A percentile compares a stretch with the other conserved stretches of the same genome.
phyloP scores from a whole-genome alignment of 371 early-diverging fungal species.

The Capillidium heterosporum region DNA sequence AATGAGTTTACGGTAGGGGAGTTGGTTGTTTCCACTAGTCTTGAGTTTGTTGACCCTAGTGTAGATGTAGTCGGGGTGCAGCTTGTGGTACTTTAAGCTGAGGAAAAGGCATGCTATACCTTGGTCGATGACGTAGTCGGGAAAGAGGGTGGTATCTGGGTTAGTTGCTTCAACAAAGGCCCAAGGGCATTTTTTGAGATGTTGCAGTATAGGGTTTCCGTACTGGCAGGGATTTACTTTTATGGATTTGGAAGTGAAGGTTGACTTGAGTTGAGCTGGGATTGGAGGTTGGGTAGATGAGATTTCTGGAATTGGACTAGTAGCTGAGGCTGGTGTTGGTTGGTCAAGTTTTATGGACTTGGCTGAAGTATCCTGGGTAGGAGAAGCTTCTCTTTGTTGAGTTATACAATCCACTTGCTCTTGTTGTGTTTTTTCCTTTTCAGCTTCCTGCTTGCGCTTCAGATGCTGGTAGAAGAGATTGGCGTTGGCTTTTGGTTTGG shows the following conservation, averaged over 20 bases:
- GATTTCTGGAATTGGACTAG: too few species aligned
- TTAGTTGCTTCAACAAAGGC: neutral
- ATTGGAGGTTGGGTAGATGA: too few species aligned
- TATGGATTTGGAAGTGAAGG: neutral
- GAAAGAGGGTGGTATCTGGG: neutral
- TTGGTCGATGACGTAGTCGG: neutral
- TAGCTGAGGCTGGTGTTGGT: too few species aligned
- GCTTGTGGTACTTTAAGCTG: neutral
- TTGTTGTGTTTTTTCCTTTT: too few species aligned
- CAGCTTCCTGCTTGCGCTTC: too few species aligned
- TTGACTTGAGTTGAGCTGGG: too few species aligned
- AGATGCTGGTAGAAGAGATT: too few species aligned
- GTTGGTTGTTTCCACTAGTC: neutral
- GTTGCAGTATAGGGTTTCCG: neutral
- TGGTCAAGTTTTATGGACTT: too few species aligned
- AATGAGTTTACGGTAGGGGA: neutral
- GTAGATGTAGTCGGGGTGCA: neutral
- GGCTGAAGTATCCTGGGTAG: too few species aligned
- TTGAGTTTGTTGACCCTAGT: neutral
- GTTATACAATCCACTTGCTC: too few species aligned
- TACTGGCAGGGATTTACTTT: neutral
- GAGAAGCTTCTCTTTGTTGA: too few species aligned
- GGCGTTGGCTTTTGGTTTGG: too few species aligned
- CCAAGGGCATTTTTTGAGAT: neutral
- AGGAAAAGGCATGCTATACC: neutral